Percentiles rank a stretch among this genome's conserved stretches.
Evolutionary conservation across 2,329 filamentous ascomycete genomes (phyloP).

Genomic region (Anthostomella pinea): DNA sequence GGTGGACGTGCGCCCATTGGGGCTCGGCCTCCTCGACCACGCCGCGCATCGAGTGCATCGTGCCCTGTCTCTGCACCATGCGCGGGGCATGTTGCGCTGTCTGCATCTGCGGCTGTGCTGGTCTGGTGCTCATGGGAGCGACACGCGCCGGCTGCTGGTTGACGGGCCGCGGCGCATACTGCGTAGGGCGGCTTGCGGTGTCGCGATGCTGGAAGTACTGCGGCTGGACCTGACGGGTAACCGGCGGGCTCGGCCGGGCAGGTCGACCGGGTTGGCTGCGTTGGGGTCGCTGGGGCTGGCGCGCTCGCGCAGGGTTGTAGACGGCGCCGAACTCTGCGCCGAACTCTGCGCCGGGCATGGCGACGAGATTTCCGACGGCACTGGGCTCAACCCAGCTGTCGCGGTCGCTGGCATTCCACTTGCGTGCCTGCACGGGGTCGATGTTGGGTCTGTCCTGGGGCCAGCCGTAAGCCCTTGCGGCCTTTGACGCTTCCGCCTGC

Average conservation of each 20-base stretch:
- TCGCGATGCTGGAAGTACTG: conserved; percentile 3
- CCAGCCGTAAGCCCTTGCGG: too few species aligned
- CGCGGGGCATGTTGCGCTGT: not conserved
- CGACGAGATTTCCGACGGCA: conserved; percentile 10
- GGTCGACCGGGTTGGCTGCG: too few species aligned
- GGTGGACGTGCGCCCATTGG: not conserved
- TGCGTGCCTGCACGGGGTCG: not conserved
- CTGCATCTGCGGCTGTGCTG: conserved; percentile 1
- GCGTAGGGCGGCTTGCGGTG: not conserved
- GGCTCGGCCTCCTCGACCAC: too few species aligned
- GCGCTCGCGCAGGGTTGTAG: conserved; percentile 14
- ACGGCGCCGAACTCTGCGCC: conserved; percentile 11
- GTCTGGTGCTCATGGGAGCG: conserved; percentile 6
- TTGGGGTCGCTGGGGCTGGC: not conserved
- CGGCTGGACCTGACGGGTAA: not conserved
- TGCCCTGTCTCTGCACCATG: conserved; percentile 3
- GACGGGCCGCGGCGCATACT: not conserved
- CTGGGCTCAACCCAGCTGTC: conserved; percentile 22
- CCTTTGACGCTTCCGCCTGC: too few species aligned
- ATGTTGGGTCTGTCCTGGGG: conserved; percentile 1
- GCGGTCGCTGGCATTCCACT: conserved; percentile 8
- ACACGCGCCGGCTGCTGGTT: conserved; percentile 8
- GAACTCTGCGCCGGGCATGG: conserved; percentile 21
- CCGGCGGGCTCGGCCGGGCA: not conserved
- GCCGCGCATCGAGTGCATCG: too few species aligned